Conservation (phyloP, 805 yeast species). For the Metschnikowia cubensis region DNA sequence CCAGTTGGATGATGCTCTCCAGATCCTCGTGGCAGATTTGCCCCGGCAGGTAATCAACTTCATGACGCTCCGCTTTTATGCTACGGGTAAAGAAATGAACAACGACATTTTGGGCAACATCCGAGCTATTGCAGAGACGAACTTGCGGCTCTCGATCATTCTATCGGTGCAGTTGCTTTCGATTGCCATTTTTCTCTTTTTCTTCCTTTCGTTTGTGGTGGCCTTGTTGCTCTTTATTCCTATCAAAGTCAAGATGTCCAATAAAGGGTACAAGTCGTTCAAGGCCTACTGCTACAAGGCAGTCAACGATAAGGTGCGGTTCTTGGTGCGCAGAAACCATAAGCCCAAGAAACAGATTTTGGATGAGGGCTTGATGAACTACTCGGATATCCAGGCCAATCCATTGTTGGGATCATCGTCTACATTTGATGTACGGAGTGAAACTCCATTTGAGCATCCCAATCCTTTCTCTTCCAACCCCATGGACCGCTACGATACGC, state of each 20-base stretch:
- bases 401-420: conserved; percentile 23
- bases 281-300: conserved; percentile 60
- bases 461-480: conserved; percentile 1
- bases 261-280: conserved; percentile 39
- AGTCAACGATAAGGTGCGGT: conserved; percentile 55
- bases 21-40: conserved; percentile 68
- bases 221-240: conserved; percentile 54
- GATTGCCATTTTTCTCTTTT: conserved; percentile 67
- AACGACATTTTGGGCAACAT: conserved; percentile 47
- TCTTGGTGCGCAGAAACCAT: conserved; percentile 43
- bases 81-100: conserved; percentile 43
- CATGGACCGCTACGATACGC: neutral
- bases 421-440: conserved; percentile 10
- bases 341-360: conserved; percentile 33
- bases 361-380: conserved; percentile 27
- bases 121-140: conserved; percentile 53
- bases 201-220: conserved; percentile 51
- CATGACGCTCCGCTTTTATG: conserved; percentile 55
- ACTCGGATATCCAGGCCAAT: conserved; percentile 22
- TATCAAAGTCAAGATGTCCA: conserved; percentile 43
- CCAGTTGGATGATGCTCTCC: conserved; percentile 59
- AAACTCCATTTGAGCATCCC: neutral
- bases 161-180: conserved; percentile 74
- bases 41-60: conserved; percentile 87
- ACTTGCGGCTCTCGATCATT: conserved; percentile 64